Evolutionary conservation across 306 rosid species (phyloP).

Genomic region (Trichosanthes cucumerina): DNA sequence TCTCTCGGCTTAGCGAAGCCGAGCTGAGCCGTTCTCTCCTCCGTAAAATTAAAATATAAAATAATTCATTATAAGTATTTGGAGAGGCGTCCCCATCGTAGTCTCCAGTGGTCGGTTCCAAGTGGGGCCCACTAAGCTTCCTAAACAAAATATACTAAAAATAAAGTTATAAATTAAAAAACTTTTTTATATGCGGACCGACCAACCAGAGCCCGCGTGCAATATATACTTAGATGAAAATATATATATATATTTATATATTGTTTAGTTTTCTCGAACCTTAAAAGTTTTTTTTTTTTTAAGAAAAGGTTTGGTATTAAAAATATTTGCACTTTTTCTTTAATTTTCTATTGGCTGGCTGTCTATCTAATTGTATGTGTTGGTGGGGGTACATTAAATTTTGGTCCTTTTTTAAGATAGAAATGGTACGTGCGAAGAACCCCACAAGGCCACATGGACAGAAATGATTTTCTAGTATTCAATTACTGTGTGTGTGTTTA

Average conservation of each 20-base stretch:
- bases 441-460: slow-evolving; percentile 2
- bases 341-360: background rate
- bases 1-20: slow-evolving; percentile 8
- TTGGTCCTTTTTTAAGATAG: background rate
- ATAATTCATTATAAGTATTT: slow-evolving; percentile 22
- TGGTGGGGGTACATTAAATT: slow-evolving; percentile 6
- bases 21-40: background rate
- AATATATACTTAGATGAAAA: background rate
- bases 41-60: background rate
- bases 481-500: background rate
- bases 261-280: slow-evolving; percentile 11
- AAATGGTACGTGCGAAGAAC: slow-evolving; percentile 9
- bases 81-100: slow-evolving; percentile 74
- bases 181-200: slow-evolving; percentile 56
- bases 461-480: background rate
- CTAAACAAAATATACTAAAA: background rate
- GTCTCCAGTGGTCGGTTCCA: slow-evolving; percentile 47
- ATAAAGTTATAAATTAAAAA: background rate
- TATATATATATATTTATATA: background rate
- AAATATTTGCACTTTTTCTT: slow-evolving; percentile 16
- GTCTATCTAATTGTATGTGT: background rate
- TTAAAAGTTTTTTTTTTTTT: slow-evolving; percentile 2
- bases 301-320: slow-evolving; percentile 13
- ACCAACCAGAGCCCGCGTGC: slow-evolving; percentile 68
- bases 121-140: slow-evolving; percentile 23